Base-by-base conservation (phyloP, 768 basidiomycete genomes). In the Hericium alpestre region DNA sequence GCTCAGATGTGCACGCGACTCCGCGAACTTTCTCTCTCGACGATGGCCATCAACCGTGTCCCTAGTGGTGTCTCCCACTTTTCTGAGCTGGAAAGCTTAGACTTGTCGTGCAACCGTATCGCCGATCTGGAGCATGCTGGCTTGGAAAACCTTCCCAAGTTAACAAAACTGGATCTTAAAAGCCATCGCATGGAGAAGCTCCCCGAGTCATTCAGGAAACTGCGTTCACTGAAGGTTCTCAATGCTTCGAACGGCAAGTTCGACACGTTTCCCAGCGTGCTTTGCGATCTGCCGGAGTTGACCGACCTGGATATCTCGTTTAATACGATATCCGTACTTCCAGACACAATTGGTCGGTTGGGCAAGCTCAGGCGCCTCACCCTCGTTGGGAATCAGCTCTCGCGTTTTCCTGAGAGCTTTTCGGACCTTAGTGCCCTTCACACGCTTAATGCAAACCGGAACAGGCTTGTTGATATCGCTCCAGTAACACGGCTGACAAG, bases 211-310 rank as follows among this genome's bases (percentile, higher is more conserved):
- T 93, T 97, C 59, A 83, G 84, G 2, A 79, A 86, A 8, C 72
- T 97, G 60, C 76, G 79, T 43, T 70, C 74, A 47, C 80, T 98
- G 55, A 80, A 79, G 53, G 81, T 81, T 25, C 79, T 98, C 60
- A 95, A 96, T 71, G 86, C 97, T 57, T 94, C 93, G 54, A 97
- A 97, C 71, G 98, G 98, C 76, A 90, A 91, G 67, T 92, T 97
- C 69, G 78, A 78, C 27, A 65, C 65, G 8, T 76, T 98, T 53
- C 95, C 95, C 0, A 61, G 73, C 0, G 87, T 88, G 32, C 79
- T 99, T 27, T 83, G 80, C 68, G 75, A 85, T 59, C 80, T 98
- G 65, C 70, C 74, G 4, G 77, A 72, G n/a, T 79, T 99, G n/a
- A 73, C 78, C 43, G 90, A 94, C 63, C 82, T 99, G 16, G 94